Evolutionary conservation across 2,329 filamentous ascomycete genomes (phyloP).

Genomic region (Ciborinia camelliae): DNA sequence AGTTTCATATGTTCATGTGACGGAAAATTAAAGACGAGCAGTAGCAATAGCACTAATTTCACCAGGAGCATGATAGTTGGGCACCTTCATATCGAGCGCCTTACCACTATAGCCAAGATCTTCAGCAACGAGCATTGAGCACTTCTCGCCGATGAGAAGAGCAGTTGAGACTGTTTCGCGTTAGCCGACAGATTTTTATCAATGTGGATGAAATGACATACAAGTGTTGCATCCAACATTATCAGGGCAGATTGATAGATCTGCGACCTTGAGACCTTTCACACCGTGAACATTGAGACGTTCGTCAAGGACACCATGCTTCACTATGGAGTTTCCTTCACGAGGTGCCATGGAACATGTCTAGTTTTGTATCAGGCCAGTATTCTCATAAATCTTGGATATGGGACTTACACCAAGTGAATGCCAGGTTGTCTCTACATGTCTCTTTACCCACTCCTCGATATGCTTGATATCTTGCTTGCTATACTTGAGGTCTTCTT

Average conservation of each 20-base stretch:
- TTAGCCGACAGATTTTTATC: slow-evolving; percentile 11
- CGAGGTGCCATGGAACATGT: slow-evolving; percentile 43
- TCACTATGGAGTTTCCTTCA: slow-evolving; percentile 69
- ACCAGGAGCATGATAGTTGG: slow-evolving; percentile 57
- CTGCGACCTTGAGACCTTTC: slow-evolving; percentile 43
- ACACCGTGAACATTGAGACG: slow-evolving; percentile 42
- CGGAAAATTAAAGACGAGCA: slow-evolving; percentile 12
- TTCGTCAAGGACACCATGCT: slow-evolving; percentile 42
- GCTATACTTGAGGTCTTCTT: slow-evolving; percentile 64
- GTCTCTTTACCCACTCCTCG: slow-evolving; percentile 58
- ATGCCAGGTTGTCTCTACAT: slow-evolving; percentile 44
- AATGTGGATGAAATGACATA: slow-evolving; percentile 24
- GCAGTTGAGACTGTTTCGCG: slow-evolving; percentile 56
- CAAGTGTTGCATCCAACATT: slow-evolving; percentile 46
- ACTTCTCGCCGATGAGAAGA: slow-evolving; percentile 43
- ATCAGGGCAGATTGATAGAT: slow-evolving; percentile 39
- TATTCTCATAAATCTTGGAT: not conserved
- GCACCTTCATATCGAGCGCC: slow-evolving; percentile 73
- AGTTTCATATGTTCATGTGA: not conserved
- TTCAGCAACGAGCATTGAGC: slow-evolving; percentile 41
- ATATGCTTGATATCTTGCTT: slow-evolving; percentile 52
- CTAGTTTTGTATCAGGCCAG: slow-evolving; percentile 37
- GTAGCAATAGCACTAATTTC: slow-evolving; percentile 35
- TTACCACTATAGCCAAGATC: slow-evolving; percentile 49
- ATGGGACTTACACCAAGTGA: slow-evolving; percentile 40